Evolutionary conservation across 306 rosid genomes (phyloP).

Genomic region (Vigna radiata): DNA sequence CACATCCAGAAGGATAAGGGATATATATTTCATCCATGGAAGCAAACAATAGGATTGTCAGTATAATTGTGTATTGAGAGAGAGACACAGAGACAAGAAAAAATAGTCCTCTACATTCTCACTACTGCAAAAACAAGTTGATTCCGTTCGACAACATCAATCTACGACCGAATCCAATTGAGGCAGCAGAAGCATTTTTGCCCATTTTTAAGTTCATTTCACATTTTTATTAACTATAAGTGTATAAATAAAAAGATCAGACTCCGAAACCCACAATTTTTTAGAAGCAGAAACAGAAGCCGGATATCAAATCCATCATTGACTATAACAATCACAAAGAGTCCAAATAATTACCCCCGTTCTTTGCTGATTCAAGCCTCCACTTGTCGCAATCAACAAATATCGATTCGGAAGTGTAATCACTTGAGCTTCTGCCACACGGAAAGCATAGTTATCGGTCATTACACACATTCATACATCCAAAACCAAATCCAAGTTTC

Average conservation of each 20-base stretch:
- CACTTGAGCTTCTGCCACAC: slow-evolving; percentile 68
- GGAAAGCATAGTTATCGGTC: slow-evolving; percentile 14
- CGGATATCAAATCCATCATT: slow-evolving; percentile 21
- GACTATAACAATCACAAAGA: slow-evolving; percentile 26
- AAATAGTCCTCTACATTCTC: neutral
- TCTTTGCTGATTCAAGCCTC: slow-evolving; percentile 99
- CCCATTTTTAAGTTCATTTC: slow-evolving; percentile 23
- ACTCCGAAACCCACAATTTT: neutral
- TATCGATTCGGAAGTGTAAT: slow-evolving; percentile 65
- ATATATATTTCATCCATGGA: slow-evolving; percentile 33
- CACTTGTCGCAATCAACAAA: slow-evolving; percentile 93
- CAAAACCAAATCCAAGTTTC: slow-evolving; percentile 31
- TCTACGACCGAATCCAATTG: slow-evolving; percentile 21
- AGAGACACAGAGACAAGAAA: neutral
- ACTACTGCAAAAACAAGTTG: slow-evolving; percentile 19
- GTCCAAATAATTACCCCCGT: slow-evolving; percentile 76
- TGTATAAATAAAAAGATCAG: neutral
- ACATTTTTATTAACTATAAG: slow-evolving; percentile 1
- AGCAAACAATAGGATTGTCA: slow-evolving; percentile 14
- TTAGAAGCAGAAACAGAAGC: neutral
- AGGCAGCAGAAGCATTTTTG: neutral
- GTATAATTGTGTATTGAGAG: slow-evolving; percentile 3
- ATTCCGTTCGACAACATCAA: slow-evolving; percentile 30
- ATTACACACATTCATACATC: slow-evolving; percentile 14
- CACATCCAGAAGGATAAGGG: slow-evolving; percentile 16